phyloP scores from a whole-genome alignment of 1,139 yeast species.

The Geotrichum europaeum region DNA sequence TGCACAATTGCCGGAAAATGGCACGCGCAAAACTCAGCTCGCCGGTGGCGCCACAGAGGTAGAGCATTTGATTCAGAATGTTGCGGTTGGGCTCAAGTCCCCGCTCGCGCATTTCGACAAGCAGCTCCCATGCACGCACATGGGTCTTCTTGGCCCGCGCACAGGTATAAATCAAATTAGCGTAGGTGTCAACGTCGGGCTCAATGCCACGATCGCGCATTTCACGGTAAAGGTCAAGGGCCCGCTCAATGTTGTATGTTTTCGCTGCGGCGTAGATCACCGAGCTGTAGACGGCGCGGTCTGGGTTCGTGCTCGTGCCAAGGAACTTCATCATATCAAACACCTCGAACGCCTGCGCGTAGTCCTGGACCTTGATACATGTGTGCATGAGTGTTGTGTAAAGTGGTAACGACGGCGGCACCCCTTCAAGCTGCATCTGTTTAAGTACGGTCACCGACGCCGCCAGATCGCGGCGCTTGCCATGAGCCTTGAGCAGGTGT shows the following conservation, averaged over 20 bases:
- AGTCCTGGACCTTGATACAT: slow-evolving; percentile 50
- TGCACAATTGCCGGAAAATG: slow-evolving; percentile 51
- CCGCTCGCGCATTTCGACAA: slow-evolving; percentile 56
- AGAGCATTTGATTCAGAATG: slow-evolving; percentile 63
- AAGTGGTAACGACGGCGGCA: slow-evolving; percentile 52
- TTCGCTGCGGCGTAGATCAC: slow-evolving; percentile 62
- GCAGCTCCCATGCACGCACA: slow-evolving; percentile 68
- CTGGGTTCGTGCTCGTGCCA: slow-evolving; percentile 60
- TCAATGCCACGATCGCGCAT: slow-evolving; percentile 41
- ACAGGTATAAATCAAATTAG: slow-evolving; percentile 71
- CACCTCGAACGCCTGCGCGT: slow-evolving; percentile 56
- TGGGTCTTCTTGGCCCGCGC: slow-evolving; percentile 46
- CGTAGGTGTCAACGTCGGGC: slow-evolving; percentile 46
- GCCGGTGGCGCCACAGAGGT: slow-evolving; percentile 70
- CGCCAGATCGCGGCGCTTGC: slow-evolving; percentile 34
- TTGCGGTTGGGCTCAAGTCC: slow-evolving; percentile 42
- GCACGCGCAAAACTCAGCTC: slow-evolving; percentile 73
- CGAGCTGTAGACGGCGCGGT: slow-evolving; percentile 58
- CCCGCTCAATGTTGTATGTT: slow-evolving; percentile 60
- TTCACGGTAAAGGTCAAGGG: slow-evolving; percentile 70
- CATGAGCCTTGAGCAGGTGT: slow-evolving; percentile 40
- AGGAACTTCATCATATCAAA: slow-evolving; percentile 85
- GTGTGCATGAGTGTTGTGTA: slow-evolving; percentile 63
- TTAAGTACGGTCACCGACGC: slow-evolving; percentile 33
- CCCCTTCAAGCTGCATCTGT: slow-evolving; percentile 46